Evolutionary conservation across 2,329 filamentous ascomycete species (phyloP).

Genomic region (Talaromyces sp.): DNA sequence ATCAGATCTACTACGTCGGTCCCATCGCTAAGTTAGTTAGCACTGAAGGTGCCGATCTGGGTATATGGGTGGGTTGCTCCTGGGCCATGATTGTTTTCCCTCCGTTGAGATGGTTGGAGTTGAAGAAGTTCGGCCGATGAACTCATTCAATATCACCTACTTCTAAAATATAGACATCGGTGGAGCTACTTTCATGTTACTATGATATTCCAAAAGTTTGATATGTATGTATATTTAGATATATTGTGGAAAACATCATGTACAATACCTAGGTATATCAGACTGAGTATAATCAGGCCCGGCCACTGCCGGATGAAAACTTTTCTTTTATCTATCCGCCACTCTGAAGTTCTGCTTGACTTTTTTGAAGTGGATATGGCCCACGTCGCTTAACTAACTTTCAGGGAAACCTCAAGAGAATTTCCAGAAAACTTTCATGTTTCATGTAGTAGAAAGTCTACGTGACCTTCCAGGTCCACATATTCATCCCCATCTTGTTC

Average conservation of each 20-base stretch:
- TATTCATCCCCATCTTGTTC: conserved; percentile 50
- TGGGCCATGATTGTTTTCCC: conserved; percentile 35
- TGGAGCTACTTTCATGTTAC: background rate
- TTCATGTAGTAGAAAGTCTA: background rate
- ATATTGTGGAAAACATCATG: background rate
- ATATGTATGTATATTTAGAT: background rate
- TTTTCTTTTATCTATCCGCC: no score
- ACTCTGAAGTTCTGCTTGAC: background rate
- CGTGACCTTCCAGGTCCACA: conserved; percentile 38
- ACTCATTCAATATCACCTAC: background rate
- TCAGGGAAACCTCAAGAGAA: background rate
- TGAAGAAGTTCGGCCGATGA: conserved; percentile 25
- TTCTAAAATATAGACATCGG: background rate
- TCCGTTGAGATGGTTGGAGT: conserved; percentile 31
- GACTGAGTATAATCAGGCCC: background rate
- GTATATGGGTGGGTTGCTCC: conserved; percentile 32
- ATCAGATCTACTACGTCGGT: conserved; percentile 37
- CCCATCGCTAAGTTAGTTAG: conserved; percentile 30
- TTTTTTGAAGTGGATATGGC: background rate
- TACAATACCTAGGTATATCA: background rate
- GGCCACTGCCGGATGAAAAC: background rate
- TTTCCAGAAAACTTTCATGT: background rate
- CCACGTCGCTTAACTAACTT: no score
- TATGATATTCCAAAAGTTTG: no score
- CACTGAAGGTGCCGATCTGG: conserved; percentile 32